phyloP scores from a whole-genome alignment of 1,284 basidiomycete genomes.

The Sanghuangporus weigelae region DNA sequence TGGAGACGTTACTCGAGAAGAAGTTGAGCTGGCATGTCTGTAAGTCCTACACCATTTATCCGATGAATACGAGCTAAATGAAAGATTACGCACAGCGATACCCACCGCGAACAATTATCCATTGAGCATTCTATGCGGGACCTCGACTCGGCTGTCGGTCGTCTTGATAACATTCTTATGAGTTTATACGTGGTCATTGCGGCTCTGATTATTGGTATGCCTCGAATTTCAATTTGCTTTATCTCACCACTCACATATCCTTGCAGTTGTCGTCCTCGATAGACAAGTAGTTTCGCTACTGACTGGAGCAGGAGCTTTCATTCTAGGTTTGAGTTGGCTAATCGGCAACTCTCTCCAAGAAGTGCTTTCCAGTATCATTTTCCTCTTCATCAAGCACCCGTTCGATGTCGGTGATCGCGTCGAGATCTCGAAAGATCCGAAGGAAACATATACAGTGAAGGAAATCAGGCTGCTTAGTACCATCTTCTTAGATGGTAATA shows the following conservation, averaged over 20 bases:
- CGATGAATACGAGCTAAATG: neutral
- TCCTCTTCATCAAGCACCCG: constrained; percentile 83
- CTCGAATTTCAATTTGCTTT: constrained; percentile 39
- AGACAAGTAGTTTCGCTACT: constrained; percentile 68
- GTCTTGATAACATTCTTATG: constrained; percentile 74
- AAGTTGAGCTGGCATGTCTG: constrained; percentile 74
- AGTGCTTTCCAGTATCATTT: constrained; percentile 74
- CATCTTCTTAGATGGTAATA: constrained; percentile 61
- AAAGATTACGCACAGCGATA: constrained; percentile 40
- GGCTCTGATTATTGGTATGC: constrained; percentile 60
- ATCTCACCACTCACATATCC: constrained; percentile 11
- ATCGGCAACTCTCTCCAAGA: constrained; percentile 72
- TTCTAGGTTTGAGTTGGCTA: constrained; percentile 86
- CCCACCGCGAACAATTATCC: constrained; percentile 82
- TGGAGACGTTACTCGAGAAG: constrained; percentile 72
- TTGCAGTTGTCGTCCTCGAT: constrained; percentile 38
- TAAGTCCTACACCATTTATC: constrained; percentile 24
- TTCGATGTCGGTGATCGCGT: constrained; percentile 89
- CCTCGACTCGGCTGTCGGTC: constrained; percentile 83
- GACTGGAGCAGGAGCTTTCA: constrained; percentile 76
- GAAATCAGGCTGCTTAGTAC: constrained; percentile 84
- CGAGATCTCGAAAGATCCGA: constrained; percentile 38
- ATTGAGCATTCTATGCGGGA: constrained; percentile 88
- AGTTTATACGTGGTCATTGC: constrained; percentile 62
- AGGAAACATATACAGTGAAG: constrained; percentile 72